Conservation (phyloP, 2,329 filamentous ascomycete species). For the Colletotrichum nymphaeae region DNA sequence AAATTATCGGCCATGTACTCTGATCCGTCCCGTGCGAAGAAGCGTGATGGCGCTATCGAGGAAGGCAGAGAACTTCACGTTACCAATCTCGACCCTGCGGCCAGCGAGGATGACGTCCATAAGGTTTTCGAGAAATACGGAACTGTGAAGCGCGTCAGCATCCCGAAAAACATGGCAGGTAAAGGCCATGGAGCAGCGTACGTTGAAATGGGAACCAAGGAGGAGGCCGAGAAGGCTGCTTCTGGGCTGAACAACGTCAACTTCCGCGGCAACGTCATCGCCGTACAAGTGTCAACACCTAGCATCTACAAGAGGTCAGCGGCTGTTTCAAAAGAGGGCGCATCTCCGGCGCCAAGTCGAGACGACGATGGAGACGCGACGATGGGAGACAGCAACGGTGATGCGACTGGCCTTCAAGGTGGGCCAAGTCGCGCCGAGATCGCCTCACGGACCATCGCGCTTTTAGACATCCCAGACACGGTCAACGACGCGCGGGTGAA, state of each 20-base stretch:
- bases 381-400: slow-evolving; percentile 46
- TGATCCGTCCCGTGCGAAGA: slow-evolving; percentile 81
- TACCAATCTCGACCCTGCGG: slow-evolving; percentile 72
- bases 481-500: slow-evolving; percentile 88
- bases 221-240: slow-evolving; percentile 74
- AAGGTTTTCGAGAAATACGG: slow-evolving; percentile 82
- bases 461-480: slow-evolving; percentile 91
- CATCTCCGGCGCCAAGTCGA: slow-evolving; percentile 49
- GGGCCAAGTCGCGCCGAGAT: slow-evolving; percentile 58
- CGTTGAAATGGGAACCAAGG: slow-evolving; percentile 78
- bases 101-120: slow-evolving; percentile 75
- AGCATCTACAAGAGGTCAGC: slow-evolving; percentile 68
- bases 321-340: slow-evolving; percentile 46
- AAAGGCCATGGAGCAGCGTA: slow-evolving; percentile 83
- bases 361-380: slow-evolving; percentile 52
- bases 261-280: slow-evolving; percentile 74
- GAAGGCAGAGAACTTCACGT: slow-evolving; percentile 90
- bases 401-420: background rate
- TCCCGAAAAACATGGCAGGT: slow-evolving; percentile 76
- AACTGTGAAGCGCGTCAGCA: slow-evolving; percentile 76
- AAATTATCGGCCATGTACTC: slow-evolving; percentile 85
- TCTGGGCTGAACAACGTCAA: slow-evolving; percentile 77
- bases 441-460: slow-evolving; percentile 77
- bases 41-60: slow-evolving; percentile 81
- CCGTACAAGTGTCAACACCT: slow-evolving; percentile 70